Evolutionary conservation across 2,329 filamentous ascomycete genomes (phyloP).

Genomic region (Fonsecaea pedrosoi): DNA sequence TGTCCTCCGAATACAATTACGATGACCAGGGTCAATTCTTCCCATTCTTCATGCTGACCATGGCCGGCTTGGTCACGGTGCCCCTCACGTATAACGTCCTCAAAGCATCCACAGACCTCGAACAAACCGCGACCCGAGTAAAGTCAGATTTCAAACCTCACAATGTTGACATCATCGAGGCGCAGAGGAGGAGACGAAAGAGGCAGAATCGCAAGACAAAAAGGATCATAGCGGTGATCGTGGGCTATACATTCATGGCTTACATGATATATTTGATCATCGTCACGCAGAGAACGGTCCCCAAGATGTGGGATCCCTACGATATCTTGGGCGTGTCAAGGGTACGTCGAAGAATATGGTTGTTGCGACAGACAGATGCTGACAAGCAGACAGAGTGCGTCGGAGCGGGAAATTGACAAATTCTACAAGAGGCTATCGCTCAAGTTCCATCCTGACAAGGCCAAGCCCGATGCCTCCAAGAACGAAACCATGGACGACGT

Average conservation of each 20-base stretch:
- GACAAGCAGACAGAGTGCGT: constrained; percentile 65
- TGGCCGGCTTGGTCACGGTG: constrained; percentile 84
- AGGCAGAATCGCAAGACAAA: constrained; percentile 89
- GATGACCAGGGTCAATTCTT: constrained; percentile 99
- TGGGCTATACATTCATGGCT: constrained; percentile 82
- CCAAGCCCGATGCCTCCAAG: constrained; percentile 78
- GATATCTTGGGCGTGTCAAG: constrained; percentile 87
- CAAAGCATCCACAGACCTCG: constrained; percentile 70
- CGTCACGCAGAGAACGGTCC: constrained; percentile 72
- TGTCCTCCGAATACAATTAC: constrained; percentile 92
- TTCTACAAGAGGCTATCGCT: constrained; percentile 87
- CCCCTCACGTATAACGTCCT: constrained; percentile 89
- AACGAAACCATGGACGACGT: constrained; percentile 87
- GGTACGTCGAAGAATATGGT: constrained; percentile 55
- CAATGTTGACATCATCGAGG: constrained; percentile 82
- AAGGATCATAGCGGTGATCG: constrained; percentile 74
- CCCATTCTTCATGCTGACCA: constrained; percentile 95
- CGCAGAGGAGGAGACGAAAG: constrained; percentile 83
- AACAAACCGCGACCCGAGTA: constrained; percentile 82
- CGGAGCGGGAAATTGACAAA: constrained; percentile 89
- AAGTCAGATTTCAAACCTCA: constrained; percentile 79
- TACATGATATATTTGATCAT: constrained; percentile 92
- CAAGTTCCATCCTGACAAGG: constrained; percentile 92
- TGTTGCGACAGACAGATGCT: constrained; percentile 2
- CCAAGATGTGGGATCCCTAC: constrained; percentile 95